These are phyloP conservation scores for Nitzschia palea DNA, from an alignment of 108 stramenopile genomes.

Conservation along the genomic window DNA sequence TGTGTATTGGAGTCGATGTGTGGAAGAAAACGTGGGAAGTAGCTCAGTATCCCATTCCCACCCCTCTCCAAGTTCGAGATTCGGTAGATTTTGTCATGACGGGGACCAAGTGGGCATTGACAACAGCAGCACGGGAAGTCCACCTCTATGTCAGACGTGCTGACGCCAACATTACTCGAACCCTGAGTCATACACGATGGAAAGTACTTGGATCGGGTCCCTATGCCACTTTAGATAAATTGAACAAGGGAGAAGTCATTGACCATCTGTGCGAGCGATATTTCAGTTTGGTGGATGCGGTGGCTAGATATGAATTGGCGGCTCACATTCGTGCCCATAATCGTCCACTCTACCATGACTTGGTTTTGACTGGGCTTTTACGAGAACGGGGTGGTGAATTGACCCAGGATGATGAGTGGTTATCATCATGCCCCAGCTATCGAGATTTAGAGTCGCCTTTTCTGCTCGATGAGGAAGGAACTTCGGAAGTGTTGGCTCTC, in stretches of 20 bases:
- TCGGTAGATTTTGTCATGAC: constrained; percentile 52
- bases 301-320: constrained; percentile 66
- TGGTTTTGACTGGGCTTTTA: constrained; percentile 54
- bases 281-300: constrained; percentile 32
- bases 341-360: constrained; percentile 51
- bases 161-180: constrained; percentile 59
- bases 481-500: constrained; percentile 25
- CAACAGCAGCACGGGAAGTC: constrained; percentile 36
- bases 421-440: constrained; percentile 43
- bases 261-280: constrained; percentile 73
- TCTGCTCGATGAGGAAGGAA: constrained; percentile 21
- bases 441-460: constrained; percentile 37
- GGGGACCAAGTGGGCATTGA: constrained; percentile 50
- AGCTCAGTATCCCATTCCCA: constrained; percentile 64
- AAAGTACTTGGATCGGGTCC: constrained; percentile 61
- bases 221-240: constrained; percentile 52
- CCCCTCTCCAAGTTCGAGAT: constrained; percentile 43
- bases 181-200: constrained; percentile 66
- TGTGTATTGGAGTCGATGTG: constrained; percentile 36
- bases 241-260: constrained; percentile 52
- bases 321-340: constrained; percentile 59
- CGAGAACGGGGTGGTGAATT: constrained; percentile 45
- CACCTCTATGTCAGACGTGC: constrained; percentile 54
- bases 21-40: constrained; percentile 45
- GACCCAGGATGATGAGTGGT: constrained; percentile 58